Base-by-base conservation (phyloP, 2,329 filamentous ascomycete species). In the Aspergillus fijiensis region DNA sequence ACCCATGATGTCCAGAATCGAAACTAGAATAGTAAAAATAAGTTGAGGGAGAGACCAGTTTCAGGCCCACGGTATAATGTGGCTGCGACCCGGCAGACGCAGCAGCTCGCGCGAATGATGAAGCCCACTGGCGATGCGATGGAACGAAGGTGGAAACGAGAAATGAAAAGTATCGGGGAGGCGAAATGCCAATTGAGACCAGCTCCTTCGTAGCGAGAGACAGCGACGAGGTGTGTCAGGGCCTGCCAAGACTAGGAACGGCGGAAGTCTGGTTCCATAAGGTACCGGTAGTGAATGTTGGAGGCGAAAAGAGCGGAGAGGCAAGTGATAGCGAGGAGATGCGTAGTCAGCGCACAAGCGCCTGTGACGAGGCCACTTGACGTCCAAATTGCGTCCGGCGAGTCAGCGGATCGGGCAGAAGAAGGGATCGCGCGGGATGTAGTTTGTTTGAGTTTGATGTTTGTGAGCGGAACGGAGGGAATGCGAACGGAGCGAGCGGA, bases 1-100 rank as follows among this genome's bases (percentile, higher is more conserved):
- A 67, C 65, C 74, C 74, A 76, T 76, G 65, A 60, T 67, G 63
- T 51, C 59, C 27, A 35, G 57, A 58, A 14, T 58, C 51, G 48
- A 31, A 39, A 57, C 42, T 51, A 27, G 45, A 48, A 27, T 57
- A 57, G 54, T 42, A 35, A 59, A 31, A 47, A 49, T 33, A 62
- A 54, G 51, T 56, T 27, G 52, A 56, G 55, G 59, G 63, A 63
- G 67, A 64, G 61, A 60, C 61, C 61, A 59, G 58, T 59, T 61
- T 62, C 49, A 53, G 47, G 45, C 52, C 52, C 50, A 48, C 49
- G 49, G 29, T 39, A 21, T 16, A n/a, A 45, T 29, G 25, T 7
- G 21, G 10, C 14, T 55, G 51, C 47, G 29, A 45, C 35, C 39
- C 48, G 52, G 48, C 27, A 33, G 27, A 55, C 51, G 25, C 49